phyloP scores from a whole-genome alignment of 2,329 filamentous ascomycete species.

The Graphilbum ipis-grandicollis region DNA sequence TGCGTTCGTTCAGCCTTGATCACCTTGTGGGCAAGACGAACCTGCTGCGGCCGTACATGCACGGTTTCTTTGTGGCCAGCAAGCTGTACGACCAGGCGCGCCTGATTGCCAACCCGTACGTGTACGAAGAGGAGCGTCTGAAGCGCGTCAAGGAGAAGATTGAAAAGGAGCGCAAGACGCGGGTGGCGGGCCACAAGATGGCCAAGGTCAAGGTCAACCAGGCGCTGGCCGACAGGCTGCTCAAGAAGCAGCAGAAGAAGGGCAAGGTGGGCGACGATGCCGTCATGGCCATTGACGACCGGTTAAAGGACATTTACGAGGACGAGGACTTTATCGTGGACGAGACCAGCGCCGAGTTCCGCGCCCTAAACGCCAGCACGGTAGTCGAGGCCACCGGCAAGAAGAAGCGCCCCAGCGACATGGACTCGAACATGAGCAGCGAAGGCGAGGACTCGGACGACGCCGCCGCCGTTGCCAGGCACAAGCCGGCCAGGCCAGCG shows the following conservation, averaged over 20 bases:
- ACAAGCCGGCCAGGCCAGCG: neutral
- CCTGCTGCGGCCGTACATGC: slow-evolving; percentile 89
- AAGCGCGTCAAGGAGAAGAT: slow-evolving; percentile 92
- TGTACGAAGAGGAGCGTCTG: slow-evolving; percentile 80
- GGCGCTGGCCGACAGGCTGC: slow-evolving; percentile 56
- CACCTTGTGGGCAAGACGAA: slow-evolving; percentile 85
- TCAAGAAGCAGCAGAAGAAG: slow-evolving; percentile 45
- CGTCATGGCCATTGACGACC: slow-evolving; percentile 62
- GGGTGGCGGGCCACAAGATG: slow-evolving; percentile 68
- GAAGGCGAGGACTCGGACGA: slow-evolving; percentile 14
- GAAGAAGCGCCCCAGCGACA: slow-evolving; percentile 11
- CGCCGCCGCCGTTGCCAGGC: too few species aligned
- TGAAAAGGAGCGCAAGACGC: slow-evolving; percentile 86
- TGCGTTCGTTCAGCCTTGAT: slow-evolving; percentile 69
- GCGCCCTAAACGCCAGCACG: slow-evolving; percentile 76
- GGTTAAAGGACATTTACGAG: slow-evolving; percentile 80
- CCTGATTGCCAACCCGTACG: slow-evolving; percentile 82
- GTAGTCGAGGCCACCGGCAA: slow-evolving; percentile 28
- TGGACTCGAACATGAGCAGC: slow-evolving; percentile 24
- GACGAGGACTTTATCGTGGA: slow-evolving; percentile 88
- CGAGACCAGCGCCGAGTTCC: slow-evolving; percentile 75
- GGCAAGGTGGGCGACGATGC: slow-evolving; percentile 38
- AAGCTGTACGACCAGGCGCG: slow-evolving; percentile 90
- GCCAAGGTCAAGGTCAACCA: slow-evolving; percentile 89
- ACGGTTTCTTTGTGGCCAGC: slow-evolving; percentile 93